Evolutionary conservation across 2,329 filamentous ascomycete species (phyloP), one percentile per base, ranked within the genome.

Genomic region (Phyllosticta ampelicida): DNA sequence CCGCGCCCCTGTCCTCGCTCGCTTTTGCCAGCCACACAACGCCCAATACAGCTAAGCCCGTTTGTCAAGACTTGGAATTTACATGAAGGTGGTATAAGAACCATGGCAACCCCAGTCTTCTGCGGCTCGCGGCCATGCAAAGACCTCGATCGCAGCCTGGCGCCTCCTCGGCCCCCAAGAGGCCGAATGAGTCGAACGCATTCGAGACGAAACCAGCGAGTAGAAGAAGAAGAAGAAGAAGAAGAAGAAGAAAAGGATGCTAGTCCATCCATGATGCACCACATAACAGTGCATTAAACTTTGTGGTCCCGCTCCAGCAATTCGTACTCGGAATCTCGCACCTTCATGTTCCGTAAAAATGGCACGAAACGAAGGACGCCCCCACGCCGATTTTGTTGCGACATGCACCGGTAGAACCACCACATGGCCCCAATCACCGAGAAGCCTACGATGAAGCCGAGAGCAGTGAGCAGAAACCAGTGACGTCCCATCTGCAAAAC

Each of bases 381-480:
- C 10, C 52, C 52, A 51, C 56, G 50, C 11, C 51, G 48, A 36
- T 30, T 62, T 13, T 55, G 29, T 26, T 59, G 53, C 21, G 54
- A 18, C 66, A 65, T 67, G 67, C 74, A 74, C 18, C 72, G 73
- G 62, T 80, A 81, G 29, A 75, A 67, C 72, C 77, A 79, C 74
- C 79, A 83, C 48, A 79, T 64, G 57, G 73, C 69, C 58, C 77
- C 72, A 18, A 80, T 77, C 9, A 82, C 70, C 9, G 78, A 64
- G 49, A 77, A 78, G 16, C 77, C 80, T 6, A 80, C 61, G 21
- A 75, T 62, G 63, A 81, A 82, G n/a, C 80, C 80, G 29, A 77
- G 64, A 29, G 79, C 65, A 1, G 80, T 82, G 9, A 83, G 73
- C 53, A 83, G 70, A 56, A 82, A 62, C 80, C 80, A 83, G 65